Base-by-base conservation (phyloP, 176 grass and related monocot genomes). In the Aegilops umbellulata region DNA sequence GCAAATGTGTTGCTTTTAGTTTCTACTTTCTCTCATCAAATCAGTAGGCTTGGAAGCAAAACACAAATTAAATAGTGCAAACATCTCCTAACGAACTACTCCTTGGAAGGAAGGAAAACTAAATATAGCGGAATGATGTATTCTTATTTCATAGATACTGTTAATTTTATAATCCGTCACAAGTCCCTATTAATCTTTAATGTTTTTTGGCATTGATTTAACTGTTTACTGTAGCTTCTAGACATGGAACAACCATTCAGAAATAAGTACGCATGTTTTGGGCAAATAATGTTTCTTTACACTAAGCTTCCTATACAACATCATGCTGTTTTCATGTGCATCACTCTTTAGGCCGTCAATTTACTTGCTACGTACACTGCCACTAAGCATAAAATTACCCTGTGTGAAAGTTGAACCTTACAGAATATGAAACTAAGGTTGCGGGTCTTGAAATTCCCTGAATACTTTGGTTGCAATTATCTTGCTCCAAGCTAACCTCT, bases 231-330 rank as follows among this genome's bases (percentile, higher is more conserved):
- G 51, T 23, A 71, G 29, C 29, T 70, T 82, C 8, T 7, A 3
- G 16, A 39, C 32, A 82, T 66, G 66, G 24, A 70, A 72, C 47
- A 60, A 39, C 53, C 63, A 67, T 81, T 68, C 27, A 81, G 27
- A 26, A 81, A 49, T 68, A 49, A 22, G 27, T 17, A 46, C 26
- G 10, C 63, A 68, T 81, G 41, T 67, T 42, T 8, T 49, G 39
- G 39, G 62, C 6, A 4, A 80, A 66, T 29, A 30, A 66, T 29
- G 17, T 20, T 71, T 5, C 2, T 69, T 82, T 53, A 44, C 49
- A 23, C 14, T 22, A 82, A 36, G 22, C 29, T 55, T 49, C 47
- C 15, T 69, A 44, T 65, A 29, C 16, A 65, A 22, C 20, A 6
- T 24, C 27, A 14, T 60, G 31, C n/a, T 39, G 13, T 23, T 82